These are phyloP conservation scores for Mallotus nudiflorus DNA, from an alignment of 345 rosid genomes.

Conservation along the genomic window DNA sequence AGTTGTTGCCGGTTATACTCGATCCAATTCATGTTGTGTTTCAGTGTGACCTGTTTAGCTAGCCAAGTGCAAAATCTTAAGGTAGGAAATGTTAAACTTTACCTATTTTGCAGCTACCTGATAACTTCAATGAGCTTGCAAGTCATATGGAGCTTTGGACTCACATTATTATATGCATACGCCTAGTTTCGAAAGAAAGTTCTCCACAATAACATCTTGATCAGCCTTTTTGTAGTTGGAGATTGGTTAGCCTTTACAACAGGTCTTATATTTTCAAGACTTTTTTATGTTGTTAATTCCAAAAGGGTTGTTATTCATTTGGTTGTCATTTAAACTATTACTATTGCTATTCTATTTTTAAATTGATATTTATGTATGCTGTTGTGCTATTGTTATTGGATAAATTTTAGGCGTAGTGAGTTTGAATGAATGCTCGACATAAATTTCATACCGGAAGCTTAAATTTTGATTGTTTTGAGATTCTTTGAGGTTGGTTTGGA, in stretches of 20 bases:
- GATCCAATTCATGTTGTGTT: background rate
- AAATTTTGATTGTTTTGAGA: no score
- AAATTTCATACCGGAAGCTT: no score
- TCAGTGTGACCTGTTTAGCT: background rate
- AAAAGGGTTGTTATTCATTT: background rate
- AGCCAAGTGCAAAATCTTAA: no score
- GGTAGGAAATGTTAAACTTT: background rate
- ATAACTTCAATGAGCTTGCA: slow-evolving; percentile 92
- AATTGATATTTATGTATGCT: no score
- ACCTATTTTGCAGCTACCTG: slow-evolving; percentile 55
- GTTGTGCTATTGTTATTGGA: no score
- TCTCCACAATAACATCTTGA: slow-evolving; percentile 47
- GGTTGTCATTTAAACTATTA: slow-evolving; percentile 4
- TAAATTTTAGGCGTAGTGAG: no score
- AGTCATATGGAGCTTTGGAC: slow-evolving; percentile 79
- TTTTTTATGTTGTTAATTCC: background rate
- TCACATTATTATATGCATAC: slow-evolving; percentile 56
- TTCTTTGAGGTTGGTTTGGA: no score
- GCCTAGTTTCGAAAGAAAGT: slow-evolving; percentile 60
- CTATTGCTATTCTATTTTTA: no score
- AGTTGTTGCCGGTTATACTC: background rate
- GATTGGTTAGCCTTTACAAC: slow-evolving; percentile 53
- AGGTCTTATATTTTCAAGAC: slow-evolving; percentile 1
- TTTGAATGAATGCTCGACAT: no score
- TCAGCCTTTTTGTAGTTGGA: slow-evolving; percentile 86